Percentiles rank a stretch among this genome's conserved stretches.
Evolutionary conservation across 306 rosid genomes (phyloP).

Genomic region (Cucurbita maxima): DNA sequence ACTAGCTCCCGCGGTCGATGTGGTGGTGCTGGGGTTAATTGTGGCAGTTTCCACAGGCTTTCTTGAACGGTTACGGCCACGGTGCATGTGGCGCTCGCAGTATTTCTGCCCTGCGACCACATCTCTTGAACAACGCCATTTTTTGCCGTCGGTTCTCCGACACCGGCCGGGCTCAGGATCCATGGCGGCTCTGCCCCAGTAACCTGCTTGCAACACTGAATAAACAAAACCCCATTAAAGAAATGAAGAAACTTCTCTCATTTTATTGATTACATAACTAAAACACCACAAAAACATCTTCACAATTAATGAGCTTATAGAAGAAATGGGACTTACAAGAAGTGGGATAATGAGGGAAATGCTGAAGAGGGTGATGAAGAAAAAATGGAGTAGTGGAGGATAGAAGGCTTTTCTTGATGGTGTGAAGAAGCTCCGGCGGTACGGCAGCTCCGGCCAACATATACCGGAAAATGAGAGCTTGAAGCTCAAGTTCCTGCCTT

Average conservation of each 20-base stretch:
- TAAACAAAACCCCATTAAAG: neutral
- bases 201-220: constrained; percentile 67
- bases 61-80: constrained; percentile 99
- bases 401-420: constrained; percentile 68
- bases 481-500: constrained; percentile 96
- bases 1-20: neutral
- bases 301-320: too few species aligned
- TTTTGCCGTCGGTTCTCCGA: constrained; percentile 91
- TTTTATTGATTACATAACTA: neutral
- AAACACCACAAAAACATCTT: too few species aligned
- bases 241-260: neutral
- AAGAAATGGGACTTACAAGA: constrained; percentile 36
- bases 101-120: constrained; percentile 95
- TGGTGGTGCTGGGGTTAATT: neutral
- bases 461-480: constrained; percentile 75
- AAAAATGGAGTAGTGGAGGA: constrained; percentile 28
- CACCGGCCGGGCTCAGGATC: constrained; percentile 98
- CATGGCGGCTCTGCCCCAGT: constrained; percentile 84
- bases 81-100: constrained; percentile 95
- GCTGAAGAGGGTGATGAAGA: constrained; percentile 52
- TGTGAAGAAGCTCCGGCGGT: constrained; percentile 78
- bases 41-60: constrained; percentile 95
- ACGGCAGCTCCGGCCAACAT: constrained; percentile 81
- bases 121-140: constrained; percentile 97
- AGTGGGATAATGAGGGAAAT: constrained; percentile 32